A percentile compares a stretch with the other conserved stretches of the same genome.
Conservation (phyloP, 768 basidiomycete genomes). For the Agrocybe praecox region DNA sequence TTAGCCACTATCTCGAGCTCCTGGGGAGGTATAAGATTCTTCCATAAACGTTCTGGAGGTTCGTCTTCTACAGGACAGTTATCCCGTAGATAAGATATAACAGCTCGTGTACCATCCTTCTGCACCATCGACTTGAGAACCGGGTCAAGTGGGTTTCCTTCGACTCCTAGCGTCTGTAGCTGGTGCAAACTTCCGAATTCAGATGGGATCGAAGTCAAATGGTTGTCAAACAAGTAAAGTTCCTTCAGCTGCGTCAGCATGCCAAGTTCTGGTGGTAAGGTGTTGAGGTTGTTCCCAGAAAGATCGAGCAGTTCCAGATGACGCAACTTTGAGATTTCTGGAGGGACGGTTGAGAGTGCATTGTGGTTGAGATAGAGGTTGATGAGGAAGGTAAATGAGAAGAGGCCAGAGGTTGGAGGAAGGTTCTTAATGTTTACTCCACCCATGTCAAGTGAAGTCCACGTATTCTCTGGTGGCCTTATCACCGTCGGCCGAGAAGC, state of each 20-base stretch:
- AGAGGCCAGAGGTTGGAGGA: constrained; percentile 73
- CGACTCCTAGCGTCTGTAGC: constrained; percentile 90
- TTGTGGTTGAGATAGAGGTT: constrained; percentile 98
- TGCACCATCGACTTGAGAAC: constrained; percentile 80
- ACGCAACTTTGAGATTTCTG: constrained; percentile 80
- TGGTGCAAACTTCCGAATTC: constrained; percentile 92
- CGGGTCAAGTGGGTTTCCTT: constrained; percentile 93
- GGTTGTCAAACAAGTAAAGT: constrained; percentile 94
- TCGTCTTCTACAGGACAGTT: constrained; percentile 80
- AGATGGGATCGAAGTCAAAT: constrained; percentile 78
- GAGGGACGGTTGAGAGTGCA: constrained; percentile 72
- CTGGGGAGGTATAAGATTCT: constrained; percentile 54
- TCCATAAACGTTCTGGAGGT: constrained; percentile 85
- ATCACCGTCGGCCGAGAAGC: constrained; percentile 64
- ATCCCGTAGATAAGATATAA: constrained; percentile 92
- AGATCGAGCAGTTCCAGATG: constrained; percentile 90
- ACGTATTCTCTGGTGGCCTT: constrained; percentile 74
- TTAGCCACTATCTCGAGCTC: constrained; percentile 60
- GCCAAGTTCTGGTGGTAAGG: constrained; percentile 86
- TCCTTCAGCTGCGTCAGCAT: constrained; percentile 90
- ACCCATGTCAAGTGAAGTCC: constrained; percentile 95
- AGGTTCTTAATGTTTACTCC: constrained; percentile 93
- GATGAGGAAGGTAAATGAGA: constrained; percentile 90
- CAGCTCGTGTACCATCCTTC: constrained; percentile 90
- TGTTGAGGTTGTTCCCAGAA: constrained; percentile 81